phyloP scores from a whole-genome alignment of 306 rosid genomes.

The Dryas alaskensis region DNA sequence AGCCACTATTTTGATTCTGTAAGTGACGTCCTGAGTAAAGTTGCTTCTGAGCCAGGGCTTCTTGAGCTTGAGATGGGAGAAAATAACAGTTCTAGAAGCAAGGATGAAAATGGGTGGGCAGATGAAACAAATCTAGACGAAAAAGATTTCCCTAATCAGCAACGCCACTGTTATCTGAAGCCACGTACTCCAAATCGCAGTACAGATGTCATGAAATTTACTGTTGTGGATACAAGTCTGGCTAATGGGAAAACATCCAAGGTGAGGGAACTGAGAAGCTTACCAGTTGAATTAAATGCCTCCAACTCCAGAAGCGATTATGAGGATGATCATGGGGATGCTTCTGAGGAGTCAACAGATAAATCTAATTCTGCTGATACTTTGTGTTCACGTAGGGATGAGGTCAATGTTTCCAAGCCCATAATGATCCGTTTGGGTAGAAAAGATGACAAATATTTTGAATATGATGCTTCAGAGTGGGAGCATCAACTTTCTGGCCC shows the following conservation, averaged over 20 bases:
- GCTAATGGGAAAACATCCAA: slow-evolving; percentile 38
- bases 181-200: slow-evolving; percentile 56
- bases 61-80: slow-evolving; percentile 54
- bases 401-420: slow-evolving; percentile 30
- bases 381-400: slow-evolving; percentile 35
- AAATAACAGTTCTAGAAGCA: slow-evolving; percentile 24
- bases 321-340: slow-evolving; percentile 37
- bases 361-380: slow-evolving; percentile 44
- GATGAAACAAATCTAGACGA: slow-evolving; percentile 40
- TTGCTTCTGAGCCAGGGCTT: slow-evolving; percentile 80
- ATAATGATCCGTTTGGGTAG: slow-evolving; percentile 21
- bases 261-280: slow-evolving; percentile 67
- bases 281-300: slow-evolving; percentile 45
- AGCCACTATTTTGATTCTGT: slow-evolving; percentile 76
- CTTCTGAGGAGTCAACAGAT: slow-evolving; percentile 41
- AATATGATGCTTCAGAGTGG: slow-evolving; percentile 36
- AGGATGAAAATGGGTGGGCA: slow-evolving; percentile 54
- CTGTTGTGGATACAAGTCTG: slow-evolving; percentile 85
- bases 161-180: slow-evolving; percentile 80
- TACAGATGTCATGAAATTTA: slow-evolving; percentile 55
- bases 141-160: slow-evolving; percentile 58
- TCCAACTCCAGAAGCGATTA: slow-evolving; percentile 40
- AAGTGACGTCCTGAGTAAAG: slow-evolving; percentile 68
- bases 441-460: slow-evolving; percentile 33
- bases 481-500: slow-evolving; percentile 32